Percentiles rank a stretch among this genome's conserved stretches.
These are phyloP conservation scores for Aspergillus sp. DNA, from an alignment of 2,329 filamentous ascomycete genomes.

Conservation along the genomic window DNA sequence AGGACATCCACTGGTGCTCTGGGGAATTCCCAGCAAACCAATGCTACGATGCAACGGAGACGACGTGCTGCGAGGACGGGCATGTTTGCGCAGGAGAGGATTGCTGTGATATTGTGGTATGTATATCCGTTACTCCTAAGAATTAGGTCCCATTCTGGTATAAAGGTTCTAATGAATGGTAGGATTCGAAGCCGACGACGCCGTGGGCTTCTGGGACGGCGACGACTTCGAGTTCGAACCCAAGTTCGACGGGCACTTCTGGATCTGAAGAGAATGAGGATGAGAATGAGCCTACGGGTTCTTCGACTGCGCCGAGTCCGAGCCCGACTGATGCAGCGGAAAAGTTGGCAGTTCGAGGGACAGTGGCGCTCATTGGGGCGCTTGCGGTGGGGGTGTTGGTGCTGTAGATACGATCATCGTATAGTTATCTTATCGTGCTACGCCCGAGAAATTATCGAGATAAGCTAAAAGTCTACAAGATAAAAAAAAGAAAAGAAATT, in stretches of 20 bases:
- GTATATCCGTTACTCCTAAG: too few species aligned
- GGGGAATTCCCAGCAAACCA: neutral
- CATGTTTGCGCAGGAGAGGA: constrained; percentile 4
- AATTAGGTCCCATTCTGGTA: too few species aligned
- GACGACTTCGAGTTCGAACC: neutral
- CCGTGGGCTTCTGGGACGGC: neutral
- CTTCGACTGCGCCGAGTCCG: neutral
- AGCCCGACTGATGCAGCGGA: neutral
- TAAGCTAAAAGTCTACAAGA: too few species aligned
- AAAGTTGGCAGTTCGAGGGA: neutral
- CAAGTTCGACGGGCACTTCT: neutral
- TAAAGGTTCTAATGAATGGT: too few species aligned
- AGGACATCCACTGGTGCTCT: constrained; percentile 7
- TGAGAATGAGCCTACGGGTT: too few species aligned
- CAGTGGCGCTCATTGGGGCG: neutral
- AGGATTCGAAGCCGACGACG: neutral
- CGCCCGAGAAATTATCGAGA: neutral
- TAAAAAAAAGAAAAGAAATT: too few species aligned
- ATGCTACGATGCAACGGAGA: constrained; percentile 2
- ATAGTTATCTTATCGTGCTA: neutral
- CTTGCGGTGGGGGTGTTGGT: neutral
- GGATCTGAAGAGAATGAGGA: neutral
- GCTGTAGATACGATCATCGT: neutral
- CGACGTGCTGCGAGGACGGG: constrained; percentile 8
- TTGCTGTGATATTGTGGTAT: constrained; percentile 6